Base-by-base conservation (phyloP, 805 yeast genomes). In the Metschnikowia continentalis region DNA sequence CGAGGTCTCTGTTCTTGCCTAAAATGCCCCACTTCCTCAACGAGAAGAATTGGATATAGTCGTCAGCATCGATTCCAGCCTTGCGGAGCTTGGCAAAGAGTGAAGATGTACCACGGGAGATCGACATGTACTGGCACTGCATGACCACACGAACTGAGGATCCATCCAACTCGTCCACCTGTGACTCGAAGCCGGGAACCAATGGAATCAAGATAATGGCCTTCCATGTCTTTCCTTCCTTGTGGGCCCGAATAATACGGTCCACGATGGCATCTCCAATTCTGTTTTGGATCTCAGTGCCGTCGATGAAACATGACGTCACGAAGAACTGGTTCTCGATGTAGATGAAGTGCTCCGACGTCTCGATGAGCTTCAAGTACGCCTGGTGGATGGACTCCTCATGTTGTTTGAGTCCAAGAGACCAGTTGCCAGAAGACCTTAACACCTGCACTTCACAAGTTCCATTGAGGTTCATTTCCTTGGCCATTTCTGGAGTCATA, bases 221-320 rank as follows among this genome's bases (percentile, higher is more conserved):
- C 55, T 84, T 84, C 99, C 99, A 94, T 10, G 74, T 67, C 48
- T 82, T 86, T 5, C 82, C 81, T 53, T 84, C 87, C 53, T 80
- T 79, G 63, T 88, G 87, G 0, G 99, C 99, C 43, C 90, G 78
- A 33, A 91, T 86, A 49, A 92, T 91, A 61, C 99, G 78, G 66
- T 94, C 98, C n/a, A 94, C 98, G 42, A 94, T 75, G 0, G 99
- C 99, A 75, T 92, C 96, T 38, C 96, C 99, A 57, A 94, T 87
- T 64, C 89, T 78, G 67, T 94, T 94, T 58, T 88, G 84, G 49
- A 94, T 87, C 20, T 82, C 83, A 5, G 84, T 85, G 38, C 96
- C 96, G 61, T 88, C 92, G 63, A 88, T 83, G 19, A 81, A 82
- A 37, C 96, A 86, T n/a, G 96, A 83, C 0, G 97, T 88, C 43